These are phyloP conservation scores for Pneumocystis carinii DNA, from an alignment of 1,139 yeast species.

Conservation along the genomic window DNA sequence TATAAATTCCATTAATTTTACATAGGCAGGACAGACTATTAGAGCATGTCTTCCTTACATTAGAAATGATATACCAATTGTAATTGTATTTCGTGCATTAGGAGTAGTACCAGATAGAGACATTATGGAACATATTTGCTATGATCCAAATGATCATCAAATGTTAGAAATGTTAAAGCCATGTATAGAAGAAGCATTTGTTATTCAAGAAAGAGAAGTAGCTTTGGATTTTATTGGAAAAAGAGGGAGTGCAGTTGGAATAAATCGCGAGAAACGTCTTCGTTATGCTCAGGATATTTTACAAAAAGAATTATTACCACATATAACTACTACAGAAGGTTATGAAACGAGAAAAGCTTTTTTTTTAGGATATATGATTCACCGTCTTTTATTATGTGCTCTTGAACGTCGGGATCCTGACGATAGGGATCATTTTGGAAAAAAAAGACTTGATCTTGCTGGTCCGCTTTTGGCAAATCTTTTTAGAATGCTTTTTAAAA, in stretches of 20 bases:
- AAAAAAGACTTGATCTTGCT: conserved; percentile 92
- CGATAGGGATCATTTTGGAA: conserved; percentile 98
- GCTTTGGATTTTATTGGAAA: conserved; percentile 96
- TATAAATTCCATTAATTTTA: neutral
- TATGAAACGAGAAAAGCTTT: conserved; percentile 93
- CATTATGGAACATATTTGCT: conserved; percentile 92
- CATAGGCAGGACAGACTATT: conserved; percentile 39
- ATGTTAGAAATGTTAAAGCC: conserved; percentile 98
- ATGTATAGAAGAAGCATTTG: conserved; percentile 97
- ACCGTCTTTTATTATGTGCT: conserved; percentile 84
- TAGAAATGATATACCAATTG: conserved; percentile 91
- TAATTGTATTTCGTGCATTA: conserved; percentile 88
- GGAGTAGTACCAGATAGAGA: conserved; percentile 99
- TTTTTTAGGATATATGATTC: conserved; percentile 94
- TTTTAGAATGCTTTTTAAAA: conserved; percentile 86
- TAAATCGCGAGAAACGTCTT: conserved; percentile 92
- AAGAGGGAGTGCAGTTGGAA: conserved; percentile 89
- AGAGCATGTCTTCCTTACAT: conserved; percentile 93
- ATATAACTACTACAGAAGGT: conserved; percentile 94
- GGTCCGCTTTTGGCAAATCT: conserved; percentile 93
- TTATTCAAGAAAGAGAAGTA: conserved; percentile 93
- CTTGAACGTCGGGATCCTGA: conserved; percentile 95
- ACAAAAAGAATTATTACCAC: conserved; percentile 91
- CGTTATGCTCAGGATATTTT: conserved; percentile 93
- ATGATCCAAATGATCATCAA: conserved; percentile 96